Conservation (phyloP, 2,329 filamentous ascomycete genomes). For the Colletotrichum sp. region DNA sequence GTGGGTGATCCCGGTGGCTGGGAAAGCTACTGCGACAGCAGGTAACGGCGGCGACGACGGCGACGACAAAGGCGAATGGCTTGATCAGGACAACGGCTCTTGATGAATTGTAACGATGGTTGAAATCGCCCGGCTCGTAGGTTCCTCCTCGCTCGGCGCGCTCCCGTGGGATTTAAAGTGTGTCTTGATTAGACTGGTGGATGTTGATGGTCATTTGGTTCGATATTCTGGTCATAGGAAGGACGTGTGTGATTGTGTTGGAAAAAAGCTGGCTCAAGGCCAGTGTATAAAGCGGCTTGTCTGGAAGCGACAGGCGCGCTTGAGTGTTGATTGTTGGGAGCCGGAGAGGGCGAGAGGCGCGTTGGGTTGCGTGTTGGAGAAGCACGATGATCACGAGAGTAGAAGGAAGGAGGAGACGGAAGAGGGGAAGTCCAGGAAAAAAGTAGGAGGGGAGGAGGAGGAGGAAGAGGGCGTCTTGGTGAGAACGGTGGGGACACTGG, state of each 20-base stretch:
- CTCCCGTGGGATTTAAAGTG: conserved; percentile 76
- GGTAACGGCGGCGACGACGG: conserved; percentile 28
- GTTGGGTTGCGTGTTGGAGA: conserved; percentile 31
- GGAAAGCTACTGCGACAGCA: conserved; percentile 1
- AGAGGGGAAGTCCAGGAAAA: conserved; percentile 19
- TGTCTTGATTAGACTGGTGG: conserved; percentile 48
- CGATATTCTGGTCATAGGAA: conserved; percentile 29
- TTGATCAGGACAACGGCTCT: conserved; percentile 34
- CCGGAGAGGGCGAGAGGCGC: conserved; percentile 22
- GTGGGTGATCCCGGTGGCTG: conserved; percentile 21
- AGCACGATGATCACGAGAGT: conserved; percentile 29
- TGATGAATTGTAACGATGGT: conserved; percentile 56
- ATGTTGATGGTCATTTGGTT: conserved; percentile 28
- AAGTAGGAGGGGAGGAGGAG: conserved; percentile 18
- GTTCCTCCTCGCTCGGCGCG: conserved; percentile 60
- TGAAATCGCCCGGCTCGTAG: conserved; percentile 57
- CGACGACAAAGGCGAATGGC: conserved; percentile 28
- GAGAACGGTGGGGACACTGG: conserved; percentile 21
- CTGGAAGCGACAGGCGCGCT: conserved; percentile 20
- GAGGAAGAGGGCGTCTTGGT: conserved; percentile 12
- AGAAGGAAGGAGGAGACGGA: conserved; percentile 10
- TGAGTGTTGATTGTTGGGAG: conserved; percentile 35
- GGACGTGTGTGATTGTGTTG: conserved; percentile 6
- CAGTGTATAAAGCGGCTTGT: conserved; percentile 20
- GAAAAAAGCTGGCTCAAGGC: conserved; percentile 30